phyloP scores from a whole-genome alignment of 2,329 filamentous ascomycete genomes.

The Sclerotinia spermophila region DNA sequence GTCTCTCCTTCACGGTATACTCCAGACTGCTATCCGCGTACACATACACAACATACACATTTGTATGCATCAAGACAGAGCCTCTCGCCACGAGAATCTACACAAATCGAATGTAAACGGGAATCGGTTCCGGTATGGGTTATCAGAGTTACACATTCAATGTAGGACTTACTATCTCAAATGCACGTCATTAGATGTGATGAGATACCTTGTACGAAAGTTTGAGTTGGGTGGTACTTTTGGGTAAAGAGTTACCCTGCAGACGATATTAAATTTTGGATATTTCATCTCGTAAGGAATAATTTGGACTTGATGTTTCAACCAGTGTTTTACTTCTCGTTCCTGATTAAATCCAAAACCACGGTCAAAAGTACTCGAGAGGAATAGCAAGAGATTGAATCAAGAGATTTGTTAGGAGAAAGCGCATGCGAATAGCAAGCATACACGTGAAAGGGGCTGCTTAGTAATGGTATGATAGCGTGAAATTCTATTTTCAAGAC shows the following conservation, averaged over 20 bases:
- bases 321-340: neutral
- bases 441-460: neutral
- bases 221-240: neutral
- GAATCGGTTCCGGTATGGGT: neutral
- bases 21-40: neutral
- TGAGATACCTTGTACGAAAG: neutral
- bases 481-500: neutral
- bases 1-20: neutral
- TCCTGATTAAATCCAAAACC: neutral
- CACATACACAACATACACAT: neutral
- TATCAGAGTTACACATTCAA: neutral
- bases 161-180: neutral
- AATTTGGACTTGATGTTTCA: neutral
- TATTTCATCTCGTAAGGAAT: neutral
- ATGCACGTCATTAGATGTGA: neutral
- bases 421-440: neutral
- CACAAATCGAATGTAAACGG: neutral
- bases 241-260: neutral
- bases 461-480: neutral
- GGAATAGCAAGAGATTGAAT: too few species aligned
- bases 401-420: too few species aligned
- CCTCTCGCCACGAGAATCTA: neutral
- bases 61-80: neutral
- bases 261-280: neutral
- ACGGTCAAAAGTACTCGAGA: too few species aligned